A percentile compares a stretch with the other conserved stretches of the same genome.
Evolutionary conservation across 2,329 filamentous ascomycete genomes (phyloP).

Genomic region (Fusarium denticulatum): DNA sequence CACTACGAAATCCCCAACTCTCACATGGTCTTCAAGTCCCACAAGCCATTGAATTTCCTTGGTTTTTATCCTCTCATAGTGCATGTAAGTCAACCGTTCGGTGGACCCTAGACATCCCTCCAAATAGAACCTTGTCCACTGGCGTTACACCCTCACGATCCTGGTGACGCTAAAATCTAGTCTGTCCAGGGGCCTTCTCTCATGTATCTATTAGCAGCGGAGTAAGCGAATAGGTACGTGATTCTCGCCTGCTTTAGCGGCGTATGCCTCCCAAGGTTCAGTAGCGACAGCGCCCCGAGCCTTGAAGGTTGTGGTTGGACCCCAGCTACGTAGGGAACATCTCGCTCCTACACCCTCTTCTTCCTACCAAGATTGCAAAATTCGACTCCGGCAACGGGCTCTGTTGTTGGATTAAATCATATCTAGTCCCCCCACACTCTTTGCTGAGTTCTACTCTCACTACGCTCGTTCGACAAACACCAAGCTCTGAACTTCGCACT

Average conservation of each 20-base stretch:
- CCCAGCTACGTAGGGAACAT: conserved; percentile 26
- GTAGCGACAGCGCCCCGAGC: conserved; percentile 34
- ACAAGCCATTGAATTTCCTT: conserved; percentile 37
- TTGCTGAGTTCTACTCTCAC: conserved; percentile 31
- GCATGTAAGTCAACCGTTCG: conserved; percentile 32
- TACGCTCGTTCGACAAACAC: conserved; percentile 37
- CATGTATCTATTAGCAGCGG: conserved; percentile 28
- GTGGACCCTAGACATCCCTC: conserved; percentile 33
- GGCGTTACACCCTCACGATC: conserved; percentile 42
- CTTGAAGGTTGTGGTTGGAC: conserved; percentile 32
- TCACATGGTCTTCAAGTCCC: conserved; percentile 26
- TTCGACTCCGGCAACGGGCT: conserved; percentile 38
- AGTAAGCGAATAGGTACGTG: conserved; percentile 35
- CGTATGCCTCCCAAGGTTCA: conserved; percentile 16
- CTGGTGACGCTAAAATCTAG: conserved; percentile 37
- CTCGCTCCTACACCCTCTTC: conserved; percentile 31
- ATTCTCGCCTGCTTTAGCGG: conserved; percentile 40
- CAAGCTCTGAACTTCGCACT: conserved; percentile 11
- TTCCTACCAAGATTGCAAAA: conserved; percentile 33
- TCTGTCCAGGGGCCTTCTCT: conserved; percentile 25
- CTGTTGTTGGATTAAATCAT: conserved; percentile 23
- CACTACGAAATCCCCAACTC: conserved; percentile 19
- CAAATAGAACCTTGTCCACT: conserved; percentile 40
- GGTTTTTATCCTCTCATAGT: conserved; percentile 31
- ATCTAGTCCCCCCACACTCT: conserved; percentile 18